A percentile compares a stretch with the other conserved stretches of the same genome.
These are phyloP conservation scores for Kazachstania psychrophila DNA, from an alignment of 805 yeast species.

Conservation along the genomic window DNA sequence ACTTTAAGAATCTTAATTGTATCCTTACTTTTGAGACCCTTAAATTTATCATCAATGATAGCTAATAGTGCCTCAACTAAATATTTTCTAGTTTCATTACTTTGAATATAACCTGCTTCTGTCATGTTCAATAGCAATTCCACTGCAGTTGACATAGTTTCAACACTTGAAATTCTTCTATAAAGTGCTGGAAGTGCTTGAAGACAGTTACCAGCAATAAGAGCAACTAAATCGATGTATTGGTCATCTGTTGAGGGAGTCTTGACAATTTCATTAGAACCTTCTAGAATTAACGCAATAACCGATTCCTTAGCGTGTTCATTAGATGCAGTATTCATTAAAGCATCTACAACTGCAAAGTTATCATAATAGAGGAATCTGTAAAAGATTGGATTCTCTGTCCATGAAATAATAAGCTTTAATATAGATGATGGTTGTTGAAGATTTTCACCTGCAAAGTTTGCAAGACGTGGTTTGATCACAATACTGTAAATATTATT, in stretches of 20 bases:
- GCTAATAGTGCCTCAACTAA: constrained; percentile 49
- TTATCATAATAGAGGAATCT: constrained; percentile 50
- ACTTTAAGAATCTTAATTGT: constrained; percentile 50
- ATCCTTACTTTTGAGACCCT: constrained; percentile 42
- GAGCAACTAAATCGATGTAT: constrained; percentile 41
- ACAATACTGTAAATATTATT: constrained; percentile 43
- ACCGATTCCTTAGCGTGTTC: constrained; percentile 61
- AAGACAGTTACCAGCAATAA: constrained; percentile 51
- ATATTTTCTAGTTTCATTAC: constrained; percentile 41
- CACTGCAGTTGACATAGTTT: constrained; percentile 44
- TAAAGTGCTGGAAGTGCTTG: constrained; percentile 43
- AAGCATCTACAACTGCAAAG: constrained; percentile 42
- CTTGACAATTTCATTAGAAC: constrained; percentile 39
- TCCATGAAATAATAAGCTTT: constrained; percentile 54
- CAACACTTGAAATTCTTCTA: constrained; percentile 31
- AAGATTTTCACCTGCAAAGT: constrained; percentile 67
- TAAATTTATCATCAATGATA: constrained; percentile 50
- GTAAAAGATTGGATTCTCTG: constrained; percentile 37
- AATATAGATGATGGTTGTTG: constrained; percentile 77
- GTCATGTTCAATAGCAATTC: constrained; percentile 43
- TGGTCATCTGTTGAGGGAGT: constrained; percentile 36
- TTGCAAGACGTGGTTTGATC: constrained; percentile 53
- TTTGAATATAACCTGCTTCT: constrained; percentile 49
- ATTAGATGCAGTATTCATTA: constrained; percentile 46
- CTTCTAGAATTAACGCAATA: constrained; percentile 43